Percentiles rank a stretch among this genome's conserved stretches.
These are phyloP conservation scores for Linum trigynum DNA, from an alignment of 345 rosid species.

Conservation along the genomic window DNA sequence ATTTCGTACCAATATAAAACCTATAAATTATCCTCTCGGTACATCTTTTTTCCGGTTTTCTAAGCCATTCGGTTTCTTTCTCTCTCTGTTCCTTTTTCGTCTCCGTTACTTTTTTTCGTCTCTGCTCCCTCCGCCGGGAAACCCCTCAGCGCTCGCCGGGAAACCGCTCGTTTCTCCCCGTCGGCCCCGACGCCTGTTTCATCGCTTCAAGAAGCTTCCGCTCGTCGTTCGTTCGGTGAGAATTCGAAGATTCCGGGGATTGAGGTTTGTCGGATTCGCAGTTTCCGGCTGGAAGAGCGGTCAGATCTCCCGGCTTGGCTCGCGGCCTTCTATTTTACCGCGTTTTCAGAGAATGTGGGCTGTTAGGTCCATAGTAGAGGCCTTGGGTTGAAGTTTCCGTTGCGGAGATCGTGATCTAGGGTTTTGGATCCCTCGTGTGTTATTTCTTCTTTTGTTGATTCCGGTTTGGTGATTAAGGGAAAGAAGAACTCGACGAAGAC, in stretches of 20 bases:
- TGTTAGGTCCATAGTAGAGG: slow-evolving; percentile 22
- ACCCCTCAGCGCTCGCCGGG: slow-evolving; percentile 11
- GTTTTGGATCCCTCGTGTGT: slow-evolving; percentile 26
- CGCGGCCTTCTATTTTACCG: slow-evolving; percentile 26
- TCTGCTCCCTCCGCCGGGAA: slow-evolving; percentile 39
- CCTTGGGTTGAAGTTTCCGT: slow-evolving; percentile 21
- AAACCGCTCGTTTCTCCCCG: neutral
- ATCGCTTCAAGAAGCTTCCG: neutral
- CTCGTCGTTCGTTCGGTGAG: neutral
- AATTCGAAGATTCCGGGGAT: neutral
- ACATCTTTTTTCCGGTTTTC: slow-evolving; percentile 50
- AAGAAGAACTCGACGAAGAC: slow-evolving; percentile 26
- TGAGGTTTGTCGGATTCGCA: neutral
- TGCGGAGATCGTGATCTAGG: slow-evolving; percentile 63
- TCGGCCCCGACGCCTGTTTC: slow-evolving; percentile 11
- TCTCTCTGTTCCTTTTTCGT: neutral
- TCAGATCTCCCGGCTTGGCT: slow-evolving; percentile 59
- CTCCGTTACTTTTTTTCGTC: slow-evolving; percentile 14
- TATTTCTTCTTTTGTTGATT: slow-evolving; percentile 16
- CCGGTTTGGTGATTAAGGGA: slow-evolving; percentile 7
- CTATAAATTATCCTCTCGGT: slow-evolving; percentile 42
- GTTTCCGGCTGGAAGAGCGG: slow-evolving; percentile 15
- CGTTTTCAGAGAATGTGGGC: slow-evolving; percentile 67
- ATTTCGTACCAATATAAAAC: slow-evolving; percentile 33
- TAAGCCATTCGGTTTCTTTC: slow-evolving; percentile 25